A percentile compares a stretch with the other conserved stretches of the same genome.
Conservation (phyloP, 108 stramenopile species). For the Discostella pseudostelligera region DNA sequence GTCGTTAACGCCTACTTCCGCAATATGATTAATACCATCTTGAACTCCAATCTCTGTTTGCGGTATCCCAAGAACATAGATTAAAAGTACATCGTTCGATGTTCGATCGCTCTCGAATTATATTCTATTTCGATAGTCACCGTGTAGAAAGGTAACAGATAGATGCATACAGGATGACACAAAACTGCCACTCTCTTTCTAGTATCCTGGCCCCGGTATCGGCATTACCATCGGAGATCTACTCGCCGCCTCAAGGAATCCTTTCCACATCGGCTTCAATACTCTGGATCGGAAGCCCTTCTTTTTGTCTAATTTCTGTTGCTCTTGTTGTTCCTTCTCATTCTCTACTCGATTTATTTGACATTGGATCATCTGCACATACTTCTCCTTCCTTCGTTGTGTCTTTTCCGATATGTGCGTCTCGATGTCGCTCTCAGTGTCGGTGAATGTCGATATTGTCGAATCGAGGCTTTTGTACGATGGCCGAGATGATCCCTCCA, state of each 20-base stretch:
- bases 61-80: too few relatives aligned
- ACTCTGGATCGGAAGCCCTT: slow-evolving; percentile 10
- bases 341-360: background rate
- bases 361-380: background rate
- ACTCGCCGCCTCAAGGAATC: background rate
- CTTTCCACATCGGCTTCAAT: slow-evolving; percentile 3
- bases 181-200: too few relatives aligned
- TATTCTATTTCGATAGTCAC: too few relatives aligned
- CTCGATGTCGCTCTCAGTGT: slow-evolving; percentile 6
- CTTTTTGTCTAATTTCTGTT: background rate
- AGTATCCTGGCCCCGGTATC: too few relatives aligned
- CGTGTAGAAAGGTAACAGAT: too few relatives aligned
- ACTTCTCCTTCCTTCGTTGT: background rate
- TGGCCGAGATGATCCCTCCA: background rate
- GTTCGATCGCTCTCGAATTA: too few relatives aligned
- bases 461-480: background rate
- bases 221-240: background rate
- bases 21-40: too few relatives aligned
- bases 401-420: background rate
- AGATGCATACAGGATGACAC: too few relatives aligned
- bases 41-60: too few relatives aligned
- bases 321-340: background rate
- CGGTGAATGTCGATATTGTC: background rate
- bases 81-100: too few relatives aligned
- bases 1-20: too few relatives aligned